Evolutionary conservation across 345 rosid species (phyloP), one percentile per base, ranked within the genome.

Genomic region (Nephelium lappaceum): DNA sequence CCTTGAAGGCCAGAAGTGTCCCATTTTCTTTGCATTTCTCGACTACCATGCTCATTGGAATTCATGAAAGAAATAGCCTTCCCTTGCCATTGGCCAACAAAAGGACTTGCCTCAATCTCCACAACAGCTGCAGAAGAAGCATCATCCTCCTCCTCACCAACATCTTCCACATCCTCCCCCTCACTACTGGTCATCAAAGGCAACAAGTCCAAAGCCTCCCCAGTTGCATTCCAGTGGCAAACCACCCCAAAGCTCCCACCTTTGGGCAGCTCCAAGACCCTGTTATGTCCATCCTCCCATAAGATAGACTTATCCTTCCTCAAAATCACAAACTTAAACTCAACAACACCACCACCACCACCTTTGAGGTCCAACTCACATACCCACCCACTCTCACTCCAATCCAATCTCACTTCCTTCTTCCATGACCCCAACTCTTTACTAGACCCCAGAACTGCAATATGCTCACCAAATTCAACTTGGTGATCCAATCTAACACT

Each of bases 1-100:
- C 97, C 98, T 82, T 89, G 74, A 80, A 96, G 95, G 83, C 92
- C 93, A 3, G 85, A 87, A 18, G 93, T 89, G 62, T 92, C 92
- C 99, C 97, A 96, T 72, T 73, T 89, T 55, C 91, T 88, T 36
- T 90, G 89, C 27, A 65, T 64, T 84, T 88, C 93, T 82, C 86
- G 85, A 21, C 81, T 73, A 19, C 86, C 14, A 86, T 93, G 97
- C 60, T 93, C 97, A 89, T 93, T 91, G 41, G 99, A 93, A 11
- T 86, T 84, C 97, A 91, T 94, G 83, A 93, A 94, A 5, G 92
- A 89, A 19, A 78, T 88, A 65, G 83, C 83, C 78, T 85, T 92
- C 77, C 99, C 99, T 77, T 94, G 98, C 99, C 99, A 92, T 58
- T 94, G 93, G 55, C 92, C 94, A 15, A 84, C 94, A 88, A 96